Evolutionary conservation across 192 early-diverging fungal genomes (phyloP).

Genomic region (Podila epigama): DNA sequence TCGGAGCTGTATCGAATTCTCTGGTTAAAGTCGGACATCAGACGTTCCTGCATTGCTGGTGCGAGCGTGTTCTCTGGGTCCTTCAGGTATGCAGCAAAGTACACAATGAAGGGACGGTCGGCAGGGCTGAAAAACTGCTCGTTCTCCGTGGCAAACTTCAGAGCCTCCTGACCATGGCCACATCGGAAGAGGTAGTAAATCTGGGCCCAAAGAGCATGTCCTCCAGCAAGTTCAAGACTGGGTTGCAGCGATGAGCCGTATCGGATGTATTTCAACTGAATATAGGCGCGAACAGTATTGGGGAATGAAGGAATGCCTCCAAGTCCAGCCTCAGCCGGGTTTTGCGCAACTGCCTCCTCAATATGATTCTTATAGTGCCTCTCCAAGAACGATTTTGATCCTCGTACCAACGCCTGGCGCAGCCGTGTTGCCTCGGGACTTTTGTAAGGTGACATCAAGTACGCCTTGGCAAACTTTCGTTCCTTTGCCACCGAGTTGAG

Average conservation of each 20-base stretch:
- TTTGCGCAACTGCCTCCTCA: constrained; percentile 60
- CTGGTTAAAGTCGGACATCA: constrained; percentile 67
- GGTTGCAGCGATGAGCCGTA: constrained; percentile 55
- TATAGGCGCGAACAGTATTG: constrained; percentile 72
- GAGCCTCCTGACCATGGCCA: constrained; percentile 73
- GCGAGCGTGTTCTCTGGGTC: constrained; percentile 55
- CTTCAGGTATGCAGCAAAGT: constrained; percentile 72
- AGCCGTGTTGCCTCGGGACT: constrained; percentile 28
- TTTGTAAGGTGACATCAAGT: constrained; percentile 34
- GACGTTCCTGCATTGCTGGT: constrained; percentile 54
- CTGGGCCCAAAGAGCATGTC: constrained; percentile 85
- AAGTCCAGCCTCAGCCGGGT: constrained; percentile 70
- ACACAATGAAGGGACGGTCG: constrained; percentile 74
- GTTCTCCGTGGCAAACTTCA: constrained; percentile 68
- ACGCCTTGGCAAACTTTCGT: constrained; percentile 47
- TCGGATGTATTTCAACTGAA: constrained; percentile 73
- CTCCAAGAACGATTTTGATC: constrained; percentile 61
- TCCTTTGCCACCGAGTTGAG: constrained; percentile 50
- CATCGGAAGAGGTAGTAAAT: constrained; percentile 84
- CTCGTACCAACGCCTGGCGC: constrained; percentile 43
- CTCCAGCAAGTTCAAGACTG: constrained; percentile 49
- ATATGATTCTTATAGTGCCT: constrained; percentile 55
- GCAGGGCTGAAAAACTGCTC: constrained; percentile 61
- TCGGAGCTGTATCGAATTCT: constrained; percentile 51
- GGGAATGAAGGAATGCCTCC: constrained; percentile 85